Evolutionary conservation across 106 monocot species (phyloP).

Genomic region (Dioscorea alata): DNA sequence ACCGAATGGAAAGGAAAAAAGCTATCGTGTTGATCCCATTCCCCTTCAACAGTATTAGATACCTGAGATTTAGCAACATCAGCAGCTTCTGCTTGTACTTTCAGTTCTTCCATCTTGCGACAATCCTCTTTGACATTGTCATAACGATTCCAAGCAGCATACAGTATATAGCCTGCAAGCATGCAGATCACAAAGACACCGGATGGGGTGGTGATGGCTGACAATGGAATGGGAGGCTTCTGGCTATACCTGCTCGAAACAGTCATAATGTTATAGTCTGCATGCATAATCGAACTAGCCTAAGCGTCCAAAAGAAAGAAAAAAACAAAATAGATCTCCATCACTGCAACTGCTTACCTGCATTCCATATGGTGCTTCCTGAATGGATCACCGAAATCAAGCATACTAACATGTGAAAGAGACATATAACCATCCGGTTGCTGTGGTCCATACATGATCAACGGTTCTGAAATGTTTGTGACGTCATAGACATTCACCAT

Average conservation of each 20-base stretch:
- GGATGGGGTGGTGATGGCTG: slow-evolving; percentile 50
- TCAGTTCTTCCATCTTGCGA: slow-evolving; percentile 88
- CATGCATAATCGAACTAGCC: too few relatives aligned
- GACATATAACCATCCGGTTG: slow-evolving; percentile 44
- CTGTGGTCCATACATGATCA: slow-evolving; percentile 92
- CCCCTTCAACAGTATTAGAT: not conserved
- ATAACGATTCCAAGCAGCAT: slow-evolving; percentile 64
- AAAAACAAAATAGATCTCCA: too few relatives aligned
- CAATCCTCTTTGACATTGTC: slow-evolving; percentile 71
- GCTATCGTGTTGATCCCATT: not conserved
- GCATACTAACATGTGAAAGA: slow-evolving; percentile 58
- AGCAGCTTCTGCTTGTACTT: slow-evolving; percentile 94
- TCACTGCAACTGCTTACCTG: slow-evolving; percentile 35
- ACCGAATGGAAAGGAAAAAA: too few relatives aligned
- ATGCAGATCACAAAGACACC: slow-evolving; percentile 59
- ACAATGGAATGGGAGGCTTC: slow-evolving; percentile 55
- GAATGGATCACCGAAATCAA: slow-evolving; percentile 97
- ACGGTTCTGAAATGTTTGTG: slow-evolving; percentile 74
- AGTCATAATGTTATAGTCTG: not conserved
- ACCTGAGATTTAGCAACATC: slow-evolving; percentile 99
- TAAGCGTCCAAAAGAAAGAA: too few relatives aligned
- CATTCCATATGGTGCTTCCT: slow-evolving; percentile 91
- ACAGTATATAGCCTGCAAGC: slow-evolving; percentile 53
- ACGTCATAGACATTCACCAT: slow-evolving; percentile 91
- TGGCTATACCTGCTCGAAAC: slow-evolving; percentile 56